Evolutionary conservation across 306 rosid genomes (phyloP).

Genomic region (Cicer bijugum): DNA sequence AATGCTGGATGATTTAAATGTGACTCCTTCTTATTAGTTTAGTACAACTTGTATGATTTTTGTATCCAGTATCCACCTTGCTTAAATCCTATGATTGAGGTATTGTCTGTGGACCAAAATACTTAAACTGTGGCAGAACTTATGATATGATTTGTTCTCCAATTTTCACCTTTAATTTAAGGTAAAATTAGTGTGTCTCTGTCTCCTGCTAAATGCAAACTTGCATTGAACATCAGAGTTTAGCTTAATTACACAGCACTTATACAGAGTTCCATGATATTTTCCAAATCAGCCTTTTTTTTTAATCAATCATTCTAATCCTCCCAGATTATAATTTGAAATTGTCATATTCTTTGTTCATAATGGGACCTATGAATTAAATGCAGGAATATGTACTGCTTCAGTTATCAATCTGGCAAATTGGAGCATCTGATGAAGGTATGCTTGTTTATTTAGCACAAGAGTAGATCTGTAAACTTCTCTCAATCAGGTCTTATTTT

Average conservation of each 20-base stretch:
- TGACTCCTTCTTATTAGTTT: background rate
- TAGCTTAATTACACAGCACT: slow-evolving; percentile 16
- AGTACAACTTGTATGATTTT: background rate
- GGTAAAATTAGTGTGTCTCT: background rate
- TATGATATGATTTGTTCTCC: background rate
- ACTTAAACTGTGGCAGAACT: background rate
- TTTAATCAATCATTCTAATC: background rate
- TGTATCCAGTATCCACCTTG: background rate
- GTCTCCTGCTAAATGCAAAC: background rate
- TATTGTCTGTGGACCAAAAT: slow-evolving; percentile 5
- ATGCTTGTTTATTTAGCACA: slow-evolving; percentile 38
- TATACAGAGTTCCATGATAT: background rate
- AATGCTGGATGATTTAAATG: background rate
- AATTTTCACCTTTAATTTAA: background rate
- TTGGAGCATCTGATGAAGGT: slow-evolving; percentile 99
- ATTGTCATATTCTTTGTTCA: slow-evolving; percentile 34
- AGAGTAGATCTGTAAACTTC: slow-evolving; percentile 36
- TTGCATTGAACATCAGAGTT: background rate
- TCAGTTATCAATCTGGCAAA: slow-evolving; percentile 95
- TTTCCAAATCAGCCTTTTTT: slow-evolving; percentile 2
- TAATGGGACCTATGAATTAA: slow-evolving; percentile 37
- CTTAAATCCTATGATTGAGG: background rate
- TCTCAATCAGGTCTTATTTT: background rate
- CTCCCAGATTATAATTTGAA: slow-evolving; percentile 14
- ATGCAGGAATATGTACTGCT: slow-evolving; percentile 93